Evolutionary conservation across 1,284 basidiomycete genomes (phyloP).

Genomic region (Microbotryum scabiosae): DNA sequence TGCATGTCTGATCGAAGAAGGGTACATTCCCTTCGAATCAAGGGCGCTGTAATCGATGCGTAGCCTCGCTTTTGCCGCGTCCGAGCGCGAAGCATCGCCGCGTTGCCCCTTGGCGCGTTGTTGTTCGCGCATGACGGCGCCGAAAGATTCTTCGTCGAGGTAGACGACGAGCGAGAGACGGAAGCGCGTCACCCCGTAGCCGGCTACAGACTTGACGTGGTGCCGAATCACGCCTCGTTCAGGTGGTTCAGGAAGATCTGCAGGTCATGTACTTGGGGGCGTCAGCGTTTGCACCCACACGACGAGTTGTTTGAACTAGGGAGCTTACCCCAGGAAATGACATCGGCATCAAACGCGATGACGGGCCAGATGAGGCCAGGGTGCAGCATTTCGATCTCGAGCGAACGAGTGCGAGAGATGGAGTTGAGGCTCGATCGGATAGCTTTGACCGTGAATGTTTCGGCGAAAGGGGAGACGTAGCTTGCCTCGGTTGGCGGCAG

Average conservation of each 20-base stretch:
- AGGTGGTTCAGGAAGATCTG: slow-evolving; percentile 49
- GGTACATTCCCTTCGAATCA: slow-evolving; percentile 39
- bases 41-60: slow-evolving; percentile 67
- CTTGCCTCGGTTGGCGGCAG: slow-evolving; percentile 46
- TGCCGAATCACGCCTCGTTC: slow-evolving; percentile 59
- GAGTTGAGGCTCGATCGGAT: slow-evolving; percentile 54
- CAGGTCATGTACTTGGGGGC: background rate
- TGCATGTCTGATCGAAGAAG: slow-evolving; percentile 10
- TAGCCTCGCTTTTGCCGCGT: slow-evolving; percentile 56
- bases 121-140: slow-evolving; percentile 31
- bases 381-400: slow-evolving; percentile 68
- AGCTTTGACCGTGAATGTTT: slow-evolving; percentile 54
- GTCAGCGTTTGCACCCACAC: background rate
- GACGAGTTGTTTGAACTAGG: background rate
- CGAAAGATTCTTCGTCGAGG: slow-evolving; percentile 40
- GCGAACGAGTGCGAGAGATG: slow-evolving; percentile 55
- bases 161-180: slow-evolving; percentile 61
- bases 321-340: slow-evolving; percentile 61
- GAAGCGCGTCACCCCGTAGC: slow-evolving; percentile 66
- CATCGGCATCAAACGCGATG: slow-evolving; percentile 85
- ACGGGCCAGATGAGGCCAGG: slow-evolving; percentile 85
- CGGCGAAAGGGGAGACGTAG: slow-evolving; percentile 51
- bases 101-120: slow-evolving; percentile 33
- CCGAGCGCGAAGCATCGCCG: slow-evolving; percentile 30
- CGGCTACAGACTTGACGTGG: slow-evolving; percentile 82